A percentile compares a stretch with the other conserved stretches of the same genome.
These are phyloP conservation scores for Magnusiomyces suaveolens DNA, from an alignment of 1,139 yeast genomes.

Conservation along the genomic window DNA sequence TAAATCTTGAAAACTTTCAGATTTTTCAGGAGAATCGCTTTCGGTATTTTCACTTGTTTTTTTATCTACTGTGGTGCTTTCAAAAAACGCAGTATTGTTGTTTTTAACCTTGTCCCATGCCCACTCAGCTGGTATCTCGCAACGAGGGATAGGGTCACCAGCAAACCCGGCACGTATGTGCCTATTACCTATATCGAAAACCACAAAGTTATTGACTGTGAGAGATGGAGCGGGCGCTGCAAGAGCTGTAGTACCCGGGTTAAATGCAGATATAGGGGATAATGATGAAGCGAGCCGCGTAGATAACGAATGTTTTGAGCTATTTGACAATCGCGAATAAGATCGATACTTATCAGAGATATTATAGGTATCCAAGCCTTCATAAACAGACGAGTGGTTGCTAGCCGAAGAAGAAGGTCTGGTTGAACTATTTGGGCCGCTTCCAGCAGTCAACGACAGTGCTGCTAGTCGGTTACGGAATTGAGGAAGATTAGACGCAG, in stretches of 20 bases:
- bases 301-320: not conserved
- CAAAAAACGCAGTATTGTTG: conserved; percentile 2
- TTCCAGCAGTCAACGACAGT: conserved; percentile 9
- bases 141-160: conserved; percentile 11
- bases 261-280: not conserved
- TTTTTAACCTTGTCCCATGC: conserved; percentile 9
- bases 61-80: not conserved
- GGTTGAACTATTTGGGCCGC: not conserved
- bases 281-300: not conserved
- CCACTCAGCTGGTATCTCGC: conserved; percentile 12
- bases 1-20: not conserved
- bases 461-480: conserved; percentile 14
- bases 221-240: not conserved
- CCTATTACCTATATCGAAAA: conserved; percentile 14
- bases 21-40: not conserved
- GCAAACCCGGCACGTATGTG: conserved; percentile 14
- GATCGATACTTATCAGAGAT: not conserved
- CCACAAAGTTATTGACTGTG: conserved; percentile 10
- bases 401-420: not conserved
- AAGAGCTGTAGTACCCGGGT: not conserved
- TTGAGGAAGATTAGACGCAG: conserved; percentile 8
- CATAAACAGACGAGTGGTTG: not conserved
- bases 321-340: not conserved
- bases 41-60: not conserved
- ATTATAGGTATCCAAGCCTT: not conserved